A percentile compares a stretch with the other conserved stretches of the same genome.
Conservation (phyloP, 2,329 filamentous ascomycete genomes). For the Lanzia echinophila region DNA sequence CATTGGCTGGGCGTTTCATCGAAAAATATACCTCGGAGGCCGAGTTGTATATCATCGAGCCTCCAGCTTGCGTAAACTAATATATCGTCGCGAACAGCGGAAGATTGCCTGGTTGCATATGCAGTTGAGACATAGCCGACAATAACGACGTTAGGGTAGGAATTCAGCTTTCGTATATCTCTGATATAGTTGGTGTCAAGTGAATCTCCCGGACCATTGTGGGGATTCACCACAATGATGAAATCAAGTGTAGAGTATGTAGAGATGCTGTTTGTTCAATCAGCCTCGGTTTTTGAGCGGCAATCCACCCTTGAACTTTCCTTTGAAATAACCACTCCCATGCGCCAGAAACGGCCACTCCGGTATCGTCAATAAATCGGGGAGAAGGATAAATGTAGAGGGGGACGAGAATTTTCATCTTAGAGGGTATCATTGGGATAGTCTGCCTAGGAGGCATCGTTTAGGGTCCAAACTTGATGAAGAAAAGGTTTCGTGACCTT, state of each 20-base stretch:
- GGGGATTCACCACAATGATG: slow-evolving; percentile 24
- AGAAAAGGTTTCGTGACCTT: not conserved
- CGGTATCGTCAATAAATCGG: too few relatives aligned
- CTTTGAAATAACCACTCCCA: slow-evolving; percentile 17
- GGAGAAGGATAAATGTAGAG: slow-evolving; percentile 20
- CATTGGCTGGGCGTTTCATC: slow-evolving; percentile 16
- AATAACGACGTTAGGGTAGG: slow-evolving; percentile 31
- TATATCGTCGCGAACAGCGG: slow-evolving; percentile 9
- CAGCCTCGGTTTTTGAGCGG: not conserved
- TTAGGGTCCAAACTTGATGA: not conserved
- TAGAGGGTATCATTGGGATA: not conserved
- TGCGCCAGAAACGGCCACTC: too few relatives aligned
- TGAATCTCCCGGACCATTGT: slow-evolving; percentile 29
- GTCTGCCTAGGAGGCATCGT: not conserved
- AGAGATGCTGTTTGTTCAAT: slow-evolving; percentile 8
- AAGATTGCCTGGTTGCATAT: slow-evolving; percentile 23
- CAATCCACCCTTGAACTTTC: slow-evolving; percentile 6
- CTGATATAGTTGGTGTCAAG: slow-evolving; percentile 31
- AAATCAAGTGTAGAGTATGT: slow-evolving; percentile 19
- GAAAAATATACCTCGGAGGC: slow-evolving; percentile 17
- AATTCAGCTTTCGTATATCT: slow-evolving; percentile 32
- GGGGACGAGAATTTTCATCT: slow-evolving; percentile 18
- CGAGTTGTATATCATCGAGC: slow-evolving; percentile 7
- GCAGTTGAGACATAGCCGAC: slow-evolving; percentile 35
- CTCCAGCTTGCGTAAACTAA: slow-evolving; percentile 14